Conservation (phyloP, 305 asterid species). For the Caryopteris hybrid region DNA sequence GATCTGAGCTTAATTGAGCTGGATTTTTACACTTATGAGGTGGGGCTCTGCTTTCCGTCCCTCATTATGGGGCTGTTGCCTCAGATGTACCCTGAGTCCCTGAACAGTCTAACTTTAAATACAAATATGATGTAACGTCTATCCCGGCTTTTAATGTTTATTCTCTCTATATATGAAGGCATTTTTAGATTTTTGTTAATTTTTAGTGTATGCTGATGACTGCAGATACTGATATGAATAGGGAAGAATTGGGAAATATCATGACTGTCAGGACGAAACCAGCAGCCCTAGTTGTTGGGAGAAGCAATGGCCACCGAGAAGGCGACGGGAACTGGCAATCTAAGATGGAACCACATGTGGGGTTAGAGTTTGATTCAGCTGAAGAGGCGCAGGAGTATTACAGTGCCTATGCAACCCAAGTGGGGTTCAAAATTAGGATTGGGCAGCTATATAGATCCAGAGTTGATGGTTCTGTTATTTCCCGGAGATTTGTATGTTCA, state of each 20-base stretch:
- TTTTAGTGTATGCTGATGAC: background rate
- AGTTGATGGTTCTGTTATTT: slow-evolving; percentile 78
- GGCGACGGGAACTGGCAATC: slow-evolving; percentile 50
- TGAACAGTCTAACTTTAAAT: background rate
- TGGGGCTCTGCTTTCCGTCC: background rate
- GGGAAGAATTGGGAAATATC: slow-evolving; percentile 52
- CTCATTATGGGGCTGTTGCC: background rate
- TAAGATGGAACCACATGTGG: slow-evolving; percentile 62
- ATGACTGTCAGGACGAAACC: slow-evolving; percentile 73
- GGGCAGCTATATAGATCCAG: slow-evolving; percentile 97
- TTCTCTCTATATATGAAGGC: background rate
- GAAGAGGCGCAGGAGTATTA: slow-evolving; percentile 92
- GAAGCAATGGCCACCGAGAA: slow-evolving; percentile 43
- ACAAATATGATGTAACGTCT: too few relatives aligned
- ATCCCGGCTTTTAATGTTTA: background rate
- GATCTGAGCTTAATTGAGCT: slow-evolving; percentile 3
- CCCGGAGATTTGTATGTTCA: slow-evolving; percentile 85
- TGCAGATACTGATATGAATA: slow-evolving; percentile 72
- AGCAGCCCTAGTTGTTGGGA: slow-evolving; percentile 34
- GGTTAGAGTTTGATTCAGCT: slow-evolving; percentile 78
- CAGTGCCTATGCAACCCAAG: slow-evolving; percentile 58
- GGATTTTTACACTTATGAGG: background rate
- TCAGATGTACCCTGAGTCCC: background rate
- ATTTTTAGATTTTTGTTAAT: background rate
- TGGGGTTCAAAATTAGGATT: slow-evolving; percentile 81